Evolutionary conservation across 176 grass and related monocot genomes (phyloP), one percentile per base, ranked within the genome.

Genomic region (Avena eriantha): DNA sequence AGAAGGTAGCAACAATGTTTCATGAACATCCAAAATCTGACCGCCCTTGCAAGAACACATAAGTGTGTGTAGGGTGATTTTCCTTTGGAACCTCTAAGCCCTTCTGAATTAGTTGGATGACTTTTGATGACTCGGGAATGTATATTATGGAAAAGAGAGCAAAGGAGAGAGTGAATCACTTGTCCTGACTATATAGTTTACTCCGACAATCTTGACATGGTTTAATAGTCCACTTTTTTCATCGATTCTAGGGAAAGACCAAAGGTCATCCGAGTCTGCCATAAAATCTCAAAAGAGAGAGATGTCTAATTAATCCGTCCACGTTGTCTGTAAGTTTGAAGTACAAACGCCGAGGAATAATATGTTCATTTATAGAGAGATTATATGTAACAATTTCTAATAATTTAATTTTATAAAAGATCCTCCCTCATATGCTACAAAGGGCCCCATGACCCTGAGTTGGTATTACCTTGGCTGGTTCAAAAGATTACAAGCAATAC

Each of bases 271-370:
- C 3, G 0, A 8, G 76, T 60, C 54, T 19, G 0, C 34, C 0
- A 43, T 10, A 15, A 60, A 54, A 77, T 21, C 74, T 77, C 10
- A 34, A 33, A 77, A 77, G 26, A 35, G 50, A 76, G 51, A 77
- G 24, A 56, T 36, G 1, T 57, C 17, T 21, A 4, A 4, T 56
- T 57, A 56, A 77, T 56, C 0, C 22, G 1, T 21, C n/a, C 17
- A 77, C 57, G 31, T 10, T 77, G 2, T 4, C 56, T 77, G 22
- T 9, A 77, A 54, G 73, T 19, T 23, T 11, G 3, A 61, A 61
- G 3, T 63, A 13, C 10, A 3, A 13, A 13, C 10, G 22, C 58
- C 22, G 8, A 63, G 9, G n/a, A 14, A 63, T 17, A 63, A 24
- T 10, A 0, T 5, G 10, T 13, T 35, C 5, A 3, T 34, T 29